A percentile compares a stretch with the other conserved stretches of the same genome.
phyloP scores from a whole-genome alignment of 2,329 filamentous ascomycete species.

The Colletotrichum nymphaeae region DNA sequence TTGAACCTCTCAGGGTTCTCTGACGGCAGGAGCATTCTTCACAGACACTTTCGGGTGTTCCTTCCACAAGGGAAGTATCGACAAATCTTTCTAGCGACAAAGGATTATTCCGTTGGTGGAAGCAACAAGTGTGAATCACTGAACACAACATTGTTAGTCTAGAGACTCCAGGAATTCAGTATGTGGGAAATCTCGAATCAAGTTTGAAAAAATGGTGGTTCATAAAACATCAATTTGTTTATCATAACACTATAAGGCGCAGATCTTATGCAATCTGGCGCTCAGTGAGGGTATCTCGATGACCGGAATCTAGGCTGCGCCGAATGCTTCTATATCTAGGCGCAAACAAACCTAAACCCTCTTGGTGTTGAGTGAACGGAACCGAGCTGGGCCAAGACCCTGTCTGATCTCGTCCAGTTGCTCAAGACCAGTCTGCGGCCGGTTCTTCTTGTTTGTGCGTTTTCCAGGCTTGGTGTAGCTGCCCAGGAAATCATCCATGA shows the following conservation, averaged over 20 bases:
- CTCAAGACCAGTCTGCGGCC: constrained; percentile 82
- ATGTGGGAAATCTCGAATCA: neutral
- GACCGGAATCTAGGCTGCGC: constrained; percentile 12
- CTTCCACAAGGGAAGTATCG: neutral
- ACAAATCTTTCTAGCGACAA: too few relatives aligned
- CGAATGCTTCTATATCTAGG: neutral
- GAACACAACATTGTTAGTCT: neutral
- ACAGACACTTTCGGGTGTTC: neutral
- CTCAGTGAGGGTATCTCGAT: constrained; percentile 30
- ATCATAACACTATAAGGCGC: constrained; percentile 13
- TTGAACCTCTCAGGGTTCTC: neutral
- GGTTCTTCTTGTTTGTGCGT: constrained; percentile 82
- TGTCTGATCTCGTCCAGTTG: constrained; percentile 91
- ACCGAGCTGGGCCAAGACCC: constrained; percentile 80
- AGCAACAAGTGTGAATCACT: too few relatives aligned
- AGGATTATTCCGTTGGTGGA: too few relatives aligned
- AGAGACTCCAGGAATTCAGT: too few relatives aligned
- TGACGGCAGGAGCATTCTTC: neutral
- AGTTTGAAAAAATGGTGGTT: neutral
- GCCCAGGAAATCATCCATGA: constrained; percentile 93
- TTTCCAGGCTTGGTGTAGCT: constrained; percentile 78
- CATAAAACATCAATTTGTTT: constrained; percentile 23
- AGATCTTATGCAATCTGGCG: constrained; percentile 14
- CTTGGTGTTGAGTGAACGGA: constrained; percentile 49
- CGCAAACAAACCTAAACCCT: neutral